Percentiles rank a stretch among this genome's conserved stretches.
Conservation (phyloP, 257 asterid genomes). For the Gardenia jasminoides region DNA sequence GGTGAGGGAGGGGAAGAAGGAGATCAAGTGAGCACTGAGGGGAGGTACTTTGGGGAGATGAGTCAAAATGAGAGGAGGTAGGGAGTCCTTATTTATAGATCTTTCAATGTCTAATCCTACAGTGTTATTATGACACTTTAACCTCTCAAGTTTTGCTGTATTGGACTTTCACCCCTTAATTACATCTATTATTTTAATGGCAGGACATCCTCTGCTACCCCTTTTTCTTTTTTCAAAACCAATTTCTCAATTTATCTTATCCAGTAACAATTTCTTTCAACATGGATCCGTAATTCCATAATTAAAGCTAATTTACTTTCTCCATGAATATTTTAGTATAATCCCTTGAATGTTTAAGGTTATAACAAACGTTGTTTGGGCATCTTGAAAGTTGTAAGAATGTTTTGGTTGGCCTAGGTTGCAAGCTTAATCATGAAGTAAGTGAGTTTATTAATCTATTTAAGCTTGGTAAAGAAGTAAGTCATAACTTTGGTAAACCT, state of each 20-base stretch:
- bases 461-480: too few relatives aligned
- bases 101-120: not conserved
- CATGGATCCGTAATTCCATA: too few relatives aligned
- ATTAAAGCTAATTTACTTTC: too few relatives aligned
- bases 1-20: not conserved
- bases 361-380: not conserved
- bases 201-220: not conserved
- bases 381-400: too few relatives aligned
- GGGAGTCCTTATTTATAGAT: conserved; percentile 26
- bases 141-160: not conserved
- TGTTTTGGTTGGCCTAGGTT: too few relatives aligned
- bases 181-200: not conserved
- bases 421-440: too few relatives aligned
- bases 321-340: too few relatives aligned
- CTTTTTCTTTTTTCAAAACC: too few relatives aligned
- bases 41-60: conserved; percentile 12
- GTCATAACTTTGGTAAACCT: too few relatives aligned
- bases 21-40: conserved; percentile 4
- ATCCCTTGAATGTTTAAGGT: not conserved
- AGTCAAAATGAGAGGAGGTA: not conserved
- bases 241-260: too few relatives aligned
- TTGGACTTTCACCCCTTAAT: not conserved
- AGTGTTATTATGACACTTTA: not conserved
- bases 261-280: too few relatives aligned
- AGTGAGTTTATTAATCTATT: too few relatives aligned